Evolutionary conservation across 2,329 filamentous ascomycete genomes (phyloP).

Genomic region (Penicillium sp.): DNA sequence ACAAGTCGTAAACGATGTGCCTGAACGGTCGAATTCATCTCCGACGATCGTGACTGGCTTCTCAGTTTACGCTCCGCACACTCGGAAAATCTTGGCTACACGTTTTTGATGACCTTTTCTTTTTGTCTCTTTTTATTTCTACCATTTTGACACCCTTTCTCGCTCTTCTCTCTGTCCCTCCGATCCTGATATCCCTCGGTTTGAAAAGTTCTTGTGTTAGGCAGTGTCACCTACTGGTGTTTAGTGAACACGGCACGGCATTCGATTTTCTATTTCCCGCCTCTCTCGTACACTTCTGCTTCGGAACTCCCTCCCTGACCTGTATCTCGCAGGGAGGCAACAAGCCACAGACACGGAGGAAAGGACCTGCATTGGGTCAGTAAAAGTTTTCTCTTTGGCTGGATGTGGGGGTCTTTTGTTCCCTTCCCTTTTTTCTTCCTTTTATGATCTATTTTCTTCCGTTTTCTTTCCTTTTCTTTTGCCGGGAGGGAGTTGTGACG

Average conservation of each 20-base stretch:
- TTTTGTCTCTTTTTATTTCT: constrained; percentile 25
- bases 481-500: constrained; percentile 14
- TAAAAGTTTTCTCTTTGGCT: constrained; percentile 22
- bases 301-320: constrained; percentile 2
- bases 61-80: constrained; percentile 14
- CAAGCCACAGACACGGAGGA: not conserved
- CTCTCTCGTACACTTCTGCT: constrained; percentile 13
- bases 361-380: constrained; percentile 11
- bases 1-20: constrained; percentile 38
- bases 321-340: constrained; percentile 1
- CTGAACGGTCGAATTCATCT: constrained; percentile 20
- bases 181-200: constrained; percentile 44
- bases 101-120: constrained; percentile 38
- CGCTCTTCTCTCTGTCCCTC: constrained; percentile 24
- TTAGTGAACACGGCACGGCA: constrained; percentile 34
- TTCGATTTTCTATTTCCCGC: constrained; percentile 20
- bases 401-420: constrained; percentile 12
- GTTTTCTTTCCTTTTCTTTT: constrained; percentile 5
- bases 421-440: constrained; percentile 8
- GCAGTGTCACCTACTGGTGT: constrained; percentile 33
- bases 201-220: constrained; percentile 42
- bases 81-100: constrained; percentile 34
- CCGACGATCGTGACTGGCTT: constrained; percentile 8
- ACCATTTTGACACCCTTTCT: constrained; percentile 23
- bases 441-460: not conserved